A percentile compares a stretch with the other conserved stretches of the same genome.
Conservation (phyloP, 2,329 filamentous ascomycete genomes). For the Monosporascus sp. region DNA sequence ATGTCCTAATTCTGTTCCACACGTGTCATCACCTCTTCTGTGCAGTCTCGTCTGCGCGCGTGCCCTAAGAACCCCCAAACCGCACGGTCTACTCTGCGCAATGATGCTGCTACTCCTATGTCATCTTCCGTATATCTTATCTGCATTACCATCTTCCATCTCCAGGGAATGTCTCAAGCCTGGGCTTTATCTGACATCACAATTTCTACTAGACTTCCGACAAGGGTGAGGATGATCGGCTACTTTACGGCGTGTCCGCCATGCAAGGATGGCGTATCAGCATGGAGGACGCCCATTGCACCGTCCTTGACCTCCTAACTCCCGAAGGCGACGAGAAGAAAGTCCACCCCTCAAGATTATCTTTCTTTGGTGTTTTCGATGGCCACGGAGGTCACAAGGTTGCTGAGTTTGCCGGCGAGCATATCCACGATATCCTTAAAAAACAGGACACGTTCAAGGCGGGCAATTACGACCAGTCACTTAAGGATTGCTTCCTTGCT, state of each 20-base stretch:
- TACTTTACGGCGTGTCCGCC: slow-evolving; percentile 89
- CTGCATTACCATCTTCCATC: too few relatives aligned
- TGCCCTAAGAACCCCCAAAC: neutral
- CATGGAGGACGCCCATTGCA: slow-evolving; percentile 96
- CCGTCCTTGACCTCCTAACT: slow-evolving; percentile 79
- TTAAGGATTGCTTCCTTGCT: slow-evolving; percentile 95
- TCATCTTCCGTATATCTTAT: too few relatives aligned
- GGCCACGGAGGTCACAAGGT: slow-evolving; percentile 97
- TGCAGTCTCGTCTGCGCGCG: neutral
- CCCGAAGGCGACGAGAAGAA: slow-evolving; percentile 51
- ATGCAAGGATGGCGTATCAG: slow-evolving; percentile 99
- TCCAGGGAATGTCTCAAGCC: too few relatives aligned
- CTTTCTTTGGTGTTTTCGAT: slow-evolving; percentile 97
- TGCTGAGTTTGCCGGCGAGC: slow-evolving; percentile 83
- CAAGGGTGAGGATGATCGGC: slow-evolving; percentile 85
- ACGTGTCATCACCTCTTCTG: neutral
- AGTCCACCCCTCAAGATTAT: slow-evolving; percentile 65
- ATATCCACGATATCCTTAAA: slow-evolving; percentile 89
- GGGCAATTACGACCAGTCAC: slow-evolving; percentile 87
- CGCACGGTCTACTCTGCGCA: neutral
- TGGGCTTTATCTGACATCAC: neutral
- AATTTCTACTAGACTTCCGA: slow-evolving; percentile 64
- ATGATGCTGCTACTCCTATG: too few relatives aligned
- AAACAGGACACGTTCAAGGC: slow-evolving; percentile 93
- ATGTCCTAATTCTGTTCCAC: neutral